phyloP scores from a whole-genome alignment of 2,329 filamentous ascomycete species.

The Pseudogymnoascus pannorum region DNA sequence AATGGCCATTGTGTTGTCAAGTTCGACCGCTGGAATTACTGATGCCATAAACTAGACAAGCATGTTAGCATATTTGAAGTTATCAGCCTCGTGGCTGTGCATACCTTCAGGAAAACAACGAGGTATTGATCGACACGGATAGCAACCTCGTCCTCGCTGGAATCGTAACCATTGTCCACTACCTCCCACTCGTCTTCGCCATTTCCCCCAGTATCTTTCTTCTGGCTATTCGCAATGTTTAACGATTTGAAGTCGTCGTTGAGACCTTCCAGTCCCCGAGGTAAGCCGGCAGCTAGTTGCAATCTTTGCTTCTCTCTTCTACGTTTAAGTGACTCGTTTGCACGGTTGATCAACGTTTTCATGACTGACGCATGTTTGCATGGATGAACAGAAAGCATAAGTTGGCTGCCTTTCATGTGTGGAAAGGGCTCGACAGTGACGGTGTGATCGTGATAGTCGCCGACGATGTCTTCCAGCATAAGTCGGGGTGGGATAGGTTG shows the following conservation, averaged over 20 bases:
- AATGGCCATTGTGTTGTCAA: neutral
- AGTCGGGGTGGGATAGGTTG: constrained; percentile 73
- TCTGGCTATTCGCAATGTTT: constrained; percentile 40
- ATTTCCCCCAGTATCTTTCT: constrained; percentile 28
- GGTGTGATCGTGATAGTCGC: constrained; percentile 97
- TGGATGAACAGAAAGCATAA: constrained; percentile 94
- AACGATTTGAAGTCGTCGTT: constrained; percentile 68
- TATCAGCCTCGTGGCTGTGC: constrained; percentile 25
- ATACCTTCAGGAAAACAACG: constrained; percentile 75
- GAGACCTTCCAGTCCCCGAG: constrained; percentile 55
- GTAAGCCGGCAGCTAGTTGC: constrained; percentile 26
- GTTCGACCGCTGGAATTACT: neutral
- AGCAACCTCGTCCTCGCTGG: constrained; percentile 66
- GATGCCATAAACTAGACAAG: constrained; percentile 20
- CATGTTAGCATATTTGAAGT: constrained; percentile 40
- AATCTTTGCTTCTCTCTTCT: constrained; percentile 71
- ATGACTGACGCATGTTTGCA: constrained; percentile 97
- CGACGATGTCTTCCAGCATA: constrained; percentile 96
- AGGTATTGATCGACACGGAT: constrained; percentile 86
- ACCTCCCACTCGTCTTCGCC: constrained; percentile 59
- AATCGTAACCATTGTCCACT: constrained; percentile 49
- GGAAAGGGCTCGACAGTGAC: constrained; percentile 97
- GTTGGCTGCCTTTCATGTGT: constrained; percentile 76
- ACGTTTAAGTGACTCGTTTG: constrained; percentile 85
- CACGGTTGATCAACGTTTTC: constrained; percentile 93